Conservation (phyloP, 2,329 filamentous ascomycete genomes). For the Colletotrichum eleusines region DNA sequence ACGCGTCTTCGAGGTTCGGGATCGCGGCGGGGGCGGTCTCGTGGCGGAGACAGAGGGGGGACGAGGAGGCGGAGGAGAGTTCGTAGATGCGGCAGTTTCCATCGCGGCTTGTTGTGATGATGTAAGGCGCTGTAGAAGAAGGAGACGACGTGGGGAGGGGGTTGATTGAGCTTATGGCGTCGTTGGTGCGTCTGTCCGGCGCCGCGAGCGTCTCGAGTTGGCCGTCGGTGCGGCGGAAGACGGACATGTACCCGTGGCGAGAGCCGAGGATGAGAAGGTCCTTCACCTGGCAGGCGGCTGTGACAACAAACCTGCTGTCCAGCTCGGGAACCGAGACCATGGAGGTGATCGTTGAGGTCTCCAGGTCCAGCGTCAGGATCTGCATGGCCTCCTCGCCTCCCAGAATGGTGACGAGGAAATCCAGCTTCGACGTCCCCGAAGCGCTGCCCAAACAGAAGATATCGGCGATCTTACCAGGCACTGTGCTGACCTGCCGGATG, state of each 20-base stretch:
- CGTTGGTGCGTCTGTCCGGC: constrained; percentile 57
- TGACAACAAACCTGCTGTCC: constrained; percentile 63
- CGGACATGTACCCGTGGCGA: constrained; percentile 62
- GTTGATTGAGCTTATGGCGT: constrained; percentile 78
- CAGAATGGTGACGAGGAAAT: constrained; percentile 61
- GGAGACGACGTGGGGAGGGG: constrained; percentile 53
- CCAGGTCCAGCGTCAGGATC: constrained; percentile 55
- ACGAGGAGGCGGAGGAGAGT: constrained; percentile 45
- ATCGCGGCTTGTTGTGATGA: constrained; percentile 82
- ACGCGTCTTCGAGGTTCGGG: constrained; percentile 80
- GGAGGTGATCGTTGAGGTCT: constrained; percentile 47
- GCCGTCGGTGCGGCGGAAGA: constrained; percentile 49
- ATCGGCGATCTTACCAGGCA: constrained; percentile 64
- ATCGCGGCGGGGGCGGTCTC: constrained; percentile 78
- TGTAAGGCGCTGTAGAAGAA: constrained; percentile 51
- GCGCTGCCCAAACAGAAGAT: constrained; percentile 55
- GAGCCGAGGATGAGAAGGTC: constrained; percentile 66
- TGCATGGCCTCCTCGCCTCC: constrained; percentile 57
- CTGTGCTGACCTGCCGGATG: constrained; percentile 52
- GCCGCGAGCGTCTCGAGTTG: constrained; percentile 49
- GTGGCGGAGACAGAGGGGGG: constrained; percentile 73
- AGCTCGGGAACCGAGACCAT: constrained; percentile 53
- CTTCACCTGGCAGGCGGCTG: constrained; percentile 58
- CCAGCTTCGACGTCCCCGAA: constrained; percentile 37
- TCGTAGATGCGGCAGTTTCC: constrained; percentile 78